Evolutionary conservation across 176 grass and related monocot genomes (phyloP).

Genomic region (Pontederia paniculata): DNA sequence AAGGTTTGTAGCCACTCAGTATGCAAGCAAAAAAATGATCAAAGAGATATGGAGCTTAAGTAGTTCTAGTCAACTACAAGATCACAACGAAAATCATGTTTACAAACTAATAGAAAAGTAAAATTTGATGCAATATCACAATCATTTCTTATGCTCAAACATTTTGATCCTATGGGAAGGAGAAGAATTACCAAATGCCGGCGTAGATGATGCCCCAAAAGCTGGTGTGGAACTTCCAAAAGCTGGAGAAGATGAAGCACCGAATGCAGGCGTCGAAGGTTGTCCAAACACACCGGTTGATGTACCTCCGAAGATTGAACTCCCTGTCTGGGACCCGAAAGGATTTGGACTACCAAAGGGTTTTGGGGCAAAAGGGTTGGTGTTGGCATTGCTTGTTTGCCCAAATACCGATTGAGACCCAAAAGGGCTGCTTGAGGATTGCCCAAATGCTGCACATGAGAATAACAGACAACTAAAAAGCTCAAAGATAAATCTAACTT

Average conservation of each 20-base stretch:
- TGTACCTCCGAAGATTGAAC: constrained; percentile 48
- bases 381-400: constrained; percentile 33
- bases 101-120: background rate
- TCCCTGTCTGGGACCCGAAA: constrained; percentile 50
- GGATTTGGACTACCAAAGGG: constrained; percentile 63
- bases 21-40: no score
- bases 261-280: constrained; percentile 26
- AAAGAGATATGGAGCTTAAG: no score
- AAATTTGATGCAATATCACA: background rate
- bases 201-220: constrained; percentile 39
- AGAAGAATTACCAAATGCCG: constrained; percentile 35
- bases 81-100: no score
- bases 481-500: no score
- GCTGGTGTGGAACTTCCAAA: constrained; percentile 12
- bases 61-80: no score
- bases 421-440: constrained; percentile 47
- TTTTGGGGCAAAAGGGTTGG: constrained; percentile 64
- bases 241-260: constrained; percentile 11
- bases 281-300: constrained; percentile 60
- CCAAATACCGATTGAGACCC: constrained; percentile 46
- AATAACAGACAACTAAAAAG: background rate
- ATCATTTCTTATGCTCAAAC: background rate
- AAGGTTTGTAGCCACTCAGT: no score
- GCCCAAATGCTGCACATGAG: constrained; percentile 5
- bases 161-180: constrained; percentile 1